phyloP scores from a whole-genome alignment of 768 basidiomycete species.

The Crucibulum laeve region DNA sequence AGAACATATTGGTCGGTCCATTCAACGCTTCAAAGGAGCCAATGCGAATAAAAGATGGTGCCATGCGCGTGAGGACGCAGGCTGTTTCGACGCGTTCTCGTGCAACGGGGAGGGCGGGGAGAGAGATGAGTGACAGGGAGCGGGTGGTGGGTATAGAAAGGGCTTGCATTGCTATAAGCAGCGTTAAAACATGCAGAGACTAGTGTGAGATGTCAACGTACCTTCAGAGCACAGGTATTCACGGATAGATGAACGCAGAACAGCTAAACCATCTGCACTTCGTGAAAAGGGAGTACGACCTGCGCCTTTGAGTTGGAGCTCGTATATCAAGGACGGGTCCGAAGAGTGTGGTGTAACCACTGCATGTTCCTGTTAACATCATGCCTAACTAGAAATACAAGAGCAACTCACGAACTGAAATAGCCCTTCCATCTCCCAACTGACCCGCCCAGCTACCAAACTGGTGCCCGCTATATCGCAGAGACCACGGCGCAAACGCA shows the following conservation, averaged over 20 bases:
- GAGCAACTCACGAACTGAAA: constrained; percentile 56
- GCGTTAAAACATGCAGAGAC: neutral
- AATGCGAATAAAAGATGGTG: constrained; percentile 88
- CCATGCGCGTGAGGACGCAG: constrained; percentile 73
- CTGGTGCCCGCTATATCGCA: constrained; percentile 89
- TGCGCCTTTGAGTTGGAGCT: constrained; percentile 92
- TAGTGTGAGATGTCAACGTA: constrained; percentile 17
- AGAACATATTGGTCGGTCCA: constrained; percentile 57
- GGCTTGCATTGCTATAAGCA: constrained; percentile 47
- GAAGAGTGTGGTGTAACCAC: constrained; percentile 76
- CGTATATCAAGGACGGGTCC: constrained; percentile 53
- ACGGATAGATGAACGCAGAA: constrained; percentile 89
- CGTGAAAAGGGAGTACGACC: constrained; percentile 94
- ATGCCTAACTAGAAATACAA: constrained; percentile 1
- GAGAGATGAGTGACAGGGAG: constrained; percentile 72
- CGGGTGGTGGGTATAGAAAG: constrained; percentile 87
- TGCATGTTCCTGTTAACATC: constrained; percentile 18
- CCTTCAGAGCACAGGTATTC: constrained; percentile 95
- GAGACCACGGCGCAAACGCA: constrained; percentile 75
- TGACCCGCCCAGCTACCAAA: constrained; percentile 92
- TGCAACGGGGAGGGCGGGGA: constrained; percentile 67
- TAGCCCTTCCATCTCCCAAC: constrained; percentile 92
- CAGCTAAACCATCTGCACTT: constrained; percentile 90
- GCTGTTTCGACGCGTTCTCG: constrained; percentile 75
- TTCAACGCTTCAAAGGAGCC: constrained; percentile 88